Evolutionary conservation across 2,329 filamentous ascomycete genomes (phyloP).

Genomic region (Sarocladiaceae sp.): DNA sequence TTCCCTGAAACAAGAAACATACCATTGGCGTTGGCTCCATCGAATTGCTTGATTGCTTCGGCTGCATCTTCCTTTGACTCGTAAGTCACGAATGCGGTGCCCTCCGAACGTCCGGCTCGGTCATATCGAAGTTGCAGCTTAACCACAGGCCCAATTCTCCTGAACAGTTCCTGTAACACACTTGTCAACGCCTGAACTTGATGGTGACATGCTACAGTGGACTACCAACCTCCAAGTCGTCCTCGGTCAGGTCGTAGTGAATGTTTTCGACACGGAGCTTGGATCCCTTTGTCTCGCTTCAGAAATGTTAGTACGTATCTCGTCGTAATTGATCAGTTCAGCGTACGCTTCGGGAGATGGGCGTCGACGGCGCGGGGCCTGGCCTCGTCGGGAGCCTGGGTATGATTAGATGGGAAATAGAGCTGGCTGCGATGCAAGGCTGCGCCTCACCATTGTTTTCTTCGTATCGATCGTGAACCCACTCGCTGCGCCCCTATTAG

Average conservation of each 20-base stretch:
- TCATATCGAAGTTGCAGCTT: constrained; percentile 76
- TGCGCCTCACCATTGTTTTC: constrained; percentile 51
- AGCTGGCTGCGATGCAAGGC: neutral
- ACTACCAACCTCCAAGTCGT: constrained; percentile 82
- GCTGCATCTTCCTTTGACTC: constrained; percentile 65
- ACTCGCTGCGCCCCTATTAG: constrained; percentile 58
- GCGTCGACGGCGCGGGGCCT: constrained; percentile 38
- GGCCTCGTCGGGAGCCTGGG: constrained; percentile 34
- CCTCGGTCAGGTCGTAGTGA: constrained; percentile 85
- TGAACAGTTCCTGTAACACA: constrained; percentile 80
- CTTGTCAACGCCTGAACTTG: too few relatives aligned
- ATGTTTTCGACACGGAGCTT: constrained; percentile 85
- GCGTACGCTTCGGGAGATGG: constrained; percentile 34
- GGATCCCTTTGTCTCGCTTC: constrained; percentile 52
- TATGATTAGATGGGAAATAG: constrained; percentile 6
- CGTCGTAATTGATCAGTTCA: neutral
- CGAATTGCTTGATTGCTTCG: constrained; percentile 72
- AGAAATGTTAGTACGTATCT: constrained; percentile 12
- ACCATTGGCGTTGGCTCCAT: constrained; percentile 87
- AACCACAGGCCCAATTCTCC: constrained; percentile 66
- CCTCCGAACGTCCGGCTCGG: constrained; percentile 82
- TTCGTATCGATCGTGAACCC: constrained; percentile 90
- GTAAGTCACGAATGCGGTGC: constrained; percentile 81
- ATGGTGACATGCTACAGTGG: too few relatives aligned
- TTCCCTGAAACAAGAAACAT: constrained; percentile 17